These are phyloP conservation scores for Cicer chorassanicum DNA, from an alignment of 306 rosid genomes.

Conservation along the genomic window DNA sequence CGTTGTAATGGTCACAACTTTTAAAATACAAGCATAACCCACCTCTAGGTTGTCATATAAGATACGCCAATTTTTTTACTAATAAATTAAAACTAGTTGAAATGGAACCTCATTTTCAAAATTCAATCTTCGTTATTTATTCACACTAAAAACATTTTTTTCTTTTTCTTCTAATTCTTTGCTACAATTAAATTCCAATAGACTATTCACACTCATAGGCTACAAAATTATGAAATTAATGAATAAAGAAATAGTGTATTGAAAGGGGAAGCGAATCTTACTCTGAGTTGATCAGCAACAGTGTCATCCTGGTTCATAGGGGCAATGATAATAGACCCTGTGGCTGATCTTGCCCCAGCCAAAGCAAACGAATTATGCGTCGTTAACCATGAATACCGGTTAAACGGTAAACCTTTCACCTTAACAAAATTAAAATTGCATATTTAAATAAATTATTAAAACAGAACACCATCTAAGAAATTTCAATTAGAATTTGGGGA, in stretches of 20 bases:
- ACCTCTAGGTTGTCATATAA: slow-evolving; percentile 25
- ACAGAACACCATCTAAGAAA: neutral
- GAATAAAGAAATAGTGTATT: neutral
- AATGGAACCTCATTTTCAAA: neutral
- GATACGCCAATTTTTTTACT: slow-evolving; percentile 17
- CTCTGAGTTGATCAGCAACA: slow-evolving; percentile 73
- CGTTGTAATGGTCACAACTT: neutral
- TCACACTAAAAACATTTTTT: neutral
- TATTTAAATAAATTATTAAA: neutral
- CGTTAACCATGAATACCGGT: slow-evolving; percentile 90
- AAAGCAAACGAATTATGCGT: slow-evolving; percentile 85
- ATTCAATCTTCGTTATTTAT: neutral
- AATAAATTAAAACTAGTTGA: neutral
- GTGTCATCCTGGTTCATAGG: slow-evolving; percentile 88
- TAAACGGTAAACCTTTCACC: slow-evolving; percentile 83
- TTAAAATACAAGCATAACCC: neutral
- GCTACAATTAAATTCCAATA: neutral
- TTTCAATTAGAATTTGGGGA: neutral
- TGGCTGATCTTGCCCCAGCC: slow-evolving; percentile 66
- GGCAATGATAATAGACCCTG: slow-evolving; percentile 61
- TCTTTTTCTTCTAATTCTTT: neutral
- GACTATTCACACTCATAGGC: neutral
- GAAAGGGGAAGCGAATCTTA: slow-evolving; percentile 42
- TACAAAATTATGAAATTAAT: neutral
- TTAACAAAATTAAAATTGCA: slow-evolving; percentile 12